Conservation (phyloP, 75 land plant species). For the Cryptomeria japonica region DNA sequence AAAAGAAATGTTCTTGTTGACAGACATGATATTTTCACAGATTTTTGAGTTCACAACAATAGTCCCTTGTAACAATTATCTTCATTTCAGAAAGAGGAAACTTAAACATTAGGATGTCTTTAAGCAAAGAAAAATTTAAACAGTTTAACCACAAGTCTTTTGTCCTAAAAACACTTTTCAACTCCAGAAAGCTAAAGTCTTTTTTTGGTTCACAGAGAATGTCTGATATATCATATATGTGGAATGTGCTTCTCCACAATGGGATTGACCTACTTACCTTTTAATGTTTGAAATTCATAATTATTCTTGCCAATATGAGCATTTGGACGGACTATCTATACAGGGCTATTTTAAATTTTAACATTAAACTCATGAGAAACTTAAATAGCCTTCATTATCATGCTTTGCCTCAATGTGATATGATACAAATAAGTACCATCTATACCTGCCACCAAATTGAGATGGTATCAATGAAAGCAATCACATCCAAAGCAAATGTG, state of each 20-base stretch:
- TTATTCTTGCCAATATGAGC: too few relatives aligned
- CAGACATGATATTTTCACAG: background rate
- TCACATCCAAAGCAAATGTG: constrained; percentile 87
- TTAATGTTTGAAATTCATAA: too few relatives aligned
- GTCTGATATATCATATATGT: too few relatives aligned
- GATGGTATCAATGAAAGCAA: constrained; percentile 79
- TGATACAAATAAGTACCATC: constrained; percentile 3
- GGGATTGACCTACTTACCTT: too few relatives aligned
- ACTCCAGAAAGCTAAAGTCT: background rate
- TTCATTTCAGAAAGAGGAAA: background rate
- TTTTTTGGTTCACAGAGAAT: too few relatives aligned
- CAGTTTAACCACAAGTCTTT: background rate
- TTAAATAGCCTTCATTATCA: background rate
- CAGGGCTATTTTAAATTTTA: background rate
- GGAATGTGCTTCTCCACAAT: too few relatives aligned
- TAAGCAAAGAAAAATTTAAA: background rate
- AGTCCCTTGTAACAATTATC: background rate
- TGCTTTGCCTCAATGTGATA: background rate
- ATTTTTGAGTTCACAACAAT: background rate
- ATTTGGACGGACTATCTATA: background rate
- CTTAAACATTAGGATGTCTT: background rate
- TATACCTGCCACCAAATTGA: constrained; percentile 94
- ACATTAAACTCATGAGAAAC: background rate
- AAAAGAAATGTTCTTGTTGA: background rate
- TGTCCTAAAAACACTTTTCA: background rate